These are phyloP conservation scores for Fusarium marasasianum DNA, from an alignment of 2,329 filamentous ascomycete species.

Conservation along the genomic window DNA sequence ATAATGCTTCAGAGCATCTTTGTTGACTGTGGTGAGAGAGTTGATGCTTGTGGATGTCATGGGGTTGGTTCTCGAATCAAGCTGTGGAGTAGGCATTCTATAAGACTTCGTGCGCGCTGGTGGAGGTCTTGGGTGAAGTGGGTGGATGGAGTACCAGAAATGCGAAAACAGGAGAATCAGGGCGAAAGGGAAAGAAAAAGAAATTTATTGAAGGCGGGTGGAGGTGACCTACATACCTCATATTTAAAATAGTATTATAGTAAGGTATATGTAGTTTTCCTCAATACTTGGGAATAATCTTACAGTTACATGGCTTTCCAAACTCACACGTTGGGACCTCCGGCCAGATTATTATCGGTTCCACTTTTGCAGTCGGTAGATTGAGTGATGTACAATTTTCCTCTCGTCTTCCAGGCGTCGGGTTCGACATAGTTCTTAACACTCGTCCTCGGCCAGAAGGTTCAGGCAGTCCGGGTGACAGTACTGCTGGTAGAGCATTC, in stretches of 20 bases:
- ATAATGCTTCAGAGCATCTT: background rate
- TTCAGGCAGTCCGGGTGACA: background rate
- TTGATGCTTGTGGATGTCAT: background rate
- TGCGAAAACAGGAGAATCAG: background rate
- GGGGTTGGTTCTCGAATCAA: background rate
- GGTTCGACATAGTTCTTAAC: background rate
- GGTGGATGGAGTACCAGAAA: background rate
- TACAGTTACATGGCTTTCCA: background rate
- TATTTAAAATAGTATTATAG: accelerated
- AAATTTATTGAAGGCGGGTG: too few species aligned
- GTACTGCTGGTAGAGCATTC: background rate
- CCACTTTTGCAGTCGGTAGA: background rate
- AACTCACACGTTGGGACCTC: background rate
- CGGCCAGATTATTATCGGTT: background rate
- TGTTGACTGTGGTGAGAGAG: background rate
- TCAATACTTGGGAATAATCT: background rate
- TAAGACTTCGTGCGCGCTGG: background rate
- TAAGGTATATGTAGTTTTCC: background rate
- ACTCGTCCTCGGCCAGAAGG: background rate
- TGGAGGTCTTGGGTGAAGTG: background rate
- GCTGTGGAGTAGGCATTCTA: background rate
- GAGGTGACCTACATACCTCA: accelerated
- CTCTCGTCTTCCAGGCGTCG: background rate
- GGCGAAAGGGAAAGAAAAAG: accelerated
- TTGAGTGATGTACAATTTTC: accelerated